phyloP scores from a whole-genome alignment of 2,329 filamentous ascomycete genomes.

The Arthrobotrys sinensis region DNA sequence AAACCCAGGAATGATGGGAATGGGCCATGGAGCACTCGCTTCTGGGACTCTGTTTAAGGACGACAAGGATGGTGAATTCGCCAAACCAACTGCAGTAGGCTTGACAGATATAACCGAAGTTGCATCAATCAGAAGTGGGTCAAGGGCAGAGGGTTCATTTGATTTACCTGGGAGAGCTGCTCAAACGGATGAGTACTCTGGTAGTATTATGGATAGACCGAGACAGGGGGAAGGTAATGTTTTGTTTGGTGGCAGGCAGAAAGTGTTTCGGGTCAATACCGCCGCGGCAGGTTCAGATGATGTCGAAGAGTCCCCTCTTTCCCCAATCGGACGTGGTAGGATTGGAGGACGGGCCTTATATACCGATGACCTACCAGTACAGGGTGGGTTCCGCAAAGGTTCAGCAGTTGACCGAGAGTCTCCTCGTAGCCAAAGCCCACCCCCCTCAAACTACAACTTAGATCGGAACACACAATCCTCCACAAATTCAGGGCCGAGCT shows the following conservation, averaged over 20 bases:
- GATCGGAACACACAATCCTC: conserved; percentile 89
- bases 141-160: conserved; percentile 66
- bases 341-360: conserved; percentile 81
- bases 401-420: conserved; percentile 68
- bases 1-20: conserved; percentile 47
- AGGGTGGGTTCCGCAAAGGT: conserved; percentile 72
- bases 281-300: conserved; percentile 61
- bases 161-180: conserved; percentile 46
- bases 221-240: conserved; percentile 91
- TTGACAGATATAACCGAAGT: conserved; percentile 86
- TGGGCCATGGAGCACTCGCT: conserved; percentile 45
- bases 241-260: conserved; percentile 94
- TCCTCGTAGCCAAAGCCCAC: conserved; percentile 66
- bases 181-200: conserved; percentile 77
- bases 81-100: conserved; percentile 29
- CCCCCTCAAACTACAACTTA: conserved; percentile 77
- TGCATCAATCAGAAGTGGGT: conserved; percentile 78
- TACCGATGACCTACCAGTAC: conserved; percentile 83
- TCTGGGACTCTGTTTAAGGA: conserved; percentile 78
- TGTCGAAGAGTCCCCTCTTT: conserved; percentile 62
- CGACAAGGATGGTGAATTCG: conserved; percentile 84
- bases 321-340: conserved; percentile 67
- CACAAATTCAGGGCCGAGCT: conserved; percentile 80
- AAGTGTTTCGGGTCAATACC: conserved; percentile 76
- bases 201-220: conserved; percentile 86